Conservation (phyloP, 2,329 filamentous ascomycete genomes). For the Trichocomaceae sp. region DNA sequence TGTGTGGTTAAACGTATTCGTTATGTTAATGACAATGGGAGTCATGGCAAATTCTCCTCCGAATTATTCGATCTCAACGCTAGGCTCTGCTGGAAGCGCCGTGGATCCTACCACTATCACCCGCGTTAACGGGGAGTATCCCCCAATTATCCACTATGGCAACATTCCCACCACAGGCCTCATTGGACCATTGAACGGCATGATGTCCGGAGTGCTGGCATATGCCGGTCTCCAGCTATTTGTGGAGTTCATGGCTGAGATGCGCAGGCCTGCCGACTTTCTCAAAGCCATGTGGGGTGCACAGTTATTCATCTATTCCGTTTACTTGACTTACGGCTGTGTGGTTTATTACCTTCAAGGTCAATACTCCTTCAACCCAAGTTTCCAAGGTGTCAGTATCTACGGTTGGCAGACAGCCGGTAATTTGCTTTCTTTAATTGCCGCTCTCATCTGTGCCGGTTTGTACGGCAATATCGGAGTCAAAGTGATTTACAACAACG, state of each 20-base stretch:
- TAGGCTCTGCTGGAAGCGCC: conserved; percentile 21
- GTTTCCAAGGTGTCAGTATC: conserved; percentile 7
- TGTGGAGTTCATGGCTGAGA: conserved; percentile 51
- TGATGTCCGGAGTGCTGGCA: conserved; percentile 40
- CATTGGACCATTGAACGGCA: conserved; percentile 12
- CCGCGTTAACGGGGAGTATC: conserved; percentile 21
- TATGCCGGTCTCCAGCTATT: conserved; percentile 55
- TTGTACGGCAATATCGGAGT: conserved; percentile 38
- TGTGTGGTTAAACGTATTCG: conserved; percentile 51
- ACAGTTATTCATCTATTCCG: conserved; percentile 40
- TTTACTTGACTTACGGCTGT: not conserved
- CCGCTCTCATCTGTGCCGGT: conserved; percentile 28
- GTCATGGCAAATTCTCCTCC: conserved; percentile 45
- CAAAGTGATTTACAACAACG: conserved; percentile 40
- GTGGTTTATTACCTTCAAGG: conserved; percentile 4
- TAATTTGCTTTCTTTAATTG: conserved; percentile 24
- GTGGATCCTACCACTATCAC: conserved; percentile 20
- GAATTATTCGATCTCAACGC: conserved; percentile 34
- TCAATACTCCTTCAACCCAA: not conserved
- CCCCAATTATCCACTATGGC: conserved; percentile 32
- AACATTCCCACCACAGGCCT: conserved; percentile 47
- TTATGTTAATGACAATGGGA: conserved; percentile 46
- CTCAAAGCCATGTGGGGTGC: conserved; percentile 43
- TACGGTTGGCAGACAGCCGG: conserved; percentile 28
- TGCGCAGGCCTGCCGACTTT: conserved; percentile 44